Conservation (phyloP, 1,284 basidiomycete species). For the Golubevia sp. region DNA sequence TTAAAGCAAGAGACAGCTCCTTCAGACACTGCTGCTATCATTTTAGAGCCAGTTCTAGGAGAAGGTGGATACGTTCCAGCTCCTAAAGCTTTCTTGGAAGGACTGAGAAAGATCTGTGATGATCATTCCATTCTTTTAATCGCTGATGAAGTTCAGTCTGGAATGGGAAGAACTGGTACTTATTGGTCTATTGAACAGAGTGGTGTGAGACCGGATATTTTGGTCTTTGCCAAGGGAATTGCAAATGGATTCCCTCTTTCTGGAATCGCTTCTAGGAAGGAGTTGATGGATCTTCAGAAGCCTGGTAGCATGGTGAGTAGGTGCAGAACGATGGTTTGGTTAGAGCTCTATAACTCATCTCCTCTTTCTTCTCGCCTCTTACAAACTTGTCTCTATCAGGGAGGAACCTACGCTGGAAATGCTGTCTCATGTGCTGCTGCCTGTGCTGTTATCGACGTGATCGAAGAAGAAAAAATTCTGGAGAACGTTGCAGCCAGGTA, state of each 20-base stretch:
- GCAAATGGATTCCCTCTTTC: slow-evolving; percentile 94
- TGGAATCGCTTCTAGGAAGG: slow-evolving; percentile 79
- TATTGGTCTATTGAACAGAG: slow-evolving; percentile 74
- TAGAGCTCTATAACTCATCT: too few species aligned
- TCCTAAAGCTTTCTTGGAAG: slow-evolving; percentile 77
- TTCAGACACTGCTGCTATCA: slow-evolving; percentile 84
- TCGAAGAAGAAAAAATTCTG: slow-evolving; percentile 45
- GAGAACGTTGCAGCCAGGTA: slow-evolving; percentile 45
- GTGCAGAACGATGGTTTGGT: too few species aligned
- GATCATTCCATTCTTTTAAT: slow-evolving; percentile 72
- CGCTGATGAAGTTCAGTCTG: slow-evolving; percentile 70
- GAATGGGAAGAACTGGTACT: slow-evolving; percentile 86
- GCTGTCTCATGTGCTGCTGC: slow-evolving; percentile 52
- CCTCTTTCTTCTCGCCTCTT: too few species aligned
- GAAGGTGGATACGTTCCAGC: slow-evolving; percentile 93
- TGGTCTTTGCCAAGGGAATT: slow-evolving; percentile 89
- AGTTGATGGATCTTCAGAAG: slow-evolving; percentile 78
- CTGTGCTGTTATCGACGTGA: slow-evolving; percentile 36
- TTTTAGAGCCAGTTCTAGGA: slow-evolving; percentile 89
- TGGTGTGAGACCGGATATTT: slow-evolving; percentile 81
- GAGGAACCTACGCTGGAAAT: slow-evolving; percentile 54
- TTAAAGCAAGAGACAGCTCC: slow-evolving; percentile 83
- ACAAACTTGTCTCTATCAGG: too few species aligned
- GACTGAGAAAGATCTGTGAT: slow-evolving; percentile 82
- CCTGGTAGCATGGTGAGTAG: slow-evolving; percentile 78